Evolutionary conservation across 768 basidiomycete species (phyloP), one percentile per base, ranked within the genome.

Genomic region (Tubosaeta sp.): DNA sequence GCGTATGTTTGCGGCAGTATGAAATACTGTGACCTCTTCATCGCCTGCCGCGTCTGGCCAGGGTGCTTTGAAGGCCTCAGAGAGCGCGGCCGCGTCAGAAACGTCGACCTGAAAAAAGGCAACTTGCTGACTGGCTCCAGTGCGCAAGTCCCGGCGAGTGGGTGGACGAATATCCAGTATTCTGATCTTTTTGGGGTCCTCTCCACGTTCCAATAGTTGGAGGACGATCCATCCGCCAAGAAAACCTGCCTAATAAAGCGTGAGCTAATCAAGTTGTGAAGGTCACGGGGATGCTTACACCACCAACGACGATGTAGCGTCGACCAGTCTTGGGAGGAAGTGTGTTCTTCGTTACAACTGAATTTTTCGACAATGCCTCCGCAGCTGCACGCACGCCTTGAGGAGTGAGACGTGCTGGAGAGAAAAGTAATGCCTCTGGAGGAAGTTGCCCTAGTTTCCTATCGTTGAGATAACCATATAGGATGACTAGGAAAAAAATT

Each of bases 141-240:
- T 74, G 18, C 64, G 72, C 38, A 89, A 69, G 53, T 84, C 84
- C 22, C 70, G 59, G 14, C 83, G 81, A 22, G 73, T 71, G 0
- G 88, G 86, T 1, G 73, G 62, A n/a, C 77, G 76, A 34, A 90
- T 72, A 64, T 90, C 88, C 30, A 90, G 58, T 2, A 90, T 68
- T 14, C 87, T 75, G 14, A 90, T 87, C 13, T 69, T 72, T 34
- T 69, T 72, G 0, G 84, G 81, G 53, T 86, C 76, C 65, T 90
- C 88, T 1, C 88, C 88, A 2, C 88, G 80, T 46, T 81, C 73
- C 4, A 90, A 52, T 2, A 90, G 71, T 39, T 86, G 80, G 0
- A 80, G 71, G 4, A 84, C 82, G 32, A 90, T 82, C 88, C 88
- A 90, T 7, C 86, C 84, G 12, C 87, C 87, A 3, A 89, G 66